Base-by-base conservation (phyloP, 768 basidiomycete genomes). In the Suillus luteus region DNA sequence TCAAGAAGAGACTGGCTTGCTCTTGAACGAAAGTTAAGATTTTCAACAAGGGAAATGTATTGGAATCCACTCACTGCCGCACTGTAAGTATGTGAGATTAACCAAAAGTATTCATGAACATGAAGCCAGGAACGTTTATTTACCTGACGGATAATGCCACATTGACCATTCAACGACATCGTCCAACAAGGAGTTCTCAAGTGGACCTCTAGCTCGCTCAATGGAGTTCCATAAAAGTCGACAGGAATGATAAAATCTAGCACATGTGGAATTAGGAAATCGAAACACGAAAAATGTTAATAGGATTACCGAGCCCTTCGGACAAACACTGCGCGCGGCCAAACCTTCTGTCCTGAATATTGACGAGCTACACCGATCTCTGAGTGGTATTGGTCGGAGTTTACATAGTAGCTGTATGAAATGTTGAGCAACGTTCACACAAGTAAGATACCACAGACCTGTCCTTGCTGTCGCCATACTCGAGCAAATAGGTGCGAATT, bases 101-200 rank as follows among this genome's bases (percentile, higher is more conserved):
- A 48, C 62, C 35, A 58, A 15, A 60, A 51, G 40, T 46, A 48
- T 55, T 58, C 27, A 62, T 15, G 24, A 31, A 52, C 27, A 60
- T 19, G 24, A 48, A 31, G 48, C 35, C 11, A 27, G 31, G n/a
- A 46, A 24, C 9, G 27, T n/a, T 43, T 0, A 64, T 76, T 55
- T 65, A 82, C 80, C 76, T 31, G 77, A 77, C 7, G 89, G 84
- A 75, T 91, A 92, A 66, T 89, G 82, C 89, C 90, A 92, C 74
- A 92, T 78, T 1, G 85, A 87, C 90, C 90, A 92, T 64, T 90
- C 84, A 1, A 85, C 79, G 1, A 91, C 75, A 70, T 92, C 90
- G 67, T 90, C 89, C 55, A 92, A 85, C 38, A 92, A 78, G 17
- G 73, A 69, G 68, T 90, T 83, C 72, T 91, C 87, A 14, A 88